Evolutionary conservation across 139 green algal species (phyloP), one percentile per base, ranked within the genome.

Genomic region (Chlorella sp.): DNA sequence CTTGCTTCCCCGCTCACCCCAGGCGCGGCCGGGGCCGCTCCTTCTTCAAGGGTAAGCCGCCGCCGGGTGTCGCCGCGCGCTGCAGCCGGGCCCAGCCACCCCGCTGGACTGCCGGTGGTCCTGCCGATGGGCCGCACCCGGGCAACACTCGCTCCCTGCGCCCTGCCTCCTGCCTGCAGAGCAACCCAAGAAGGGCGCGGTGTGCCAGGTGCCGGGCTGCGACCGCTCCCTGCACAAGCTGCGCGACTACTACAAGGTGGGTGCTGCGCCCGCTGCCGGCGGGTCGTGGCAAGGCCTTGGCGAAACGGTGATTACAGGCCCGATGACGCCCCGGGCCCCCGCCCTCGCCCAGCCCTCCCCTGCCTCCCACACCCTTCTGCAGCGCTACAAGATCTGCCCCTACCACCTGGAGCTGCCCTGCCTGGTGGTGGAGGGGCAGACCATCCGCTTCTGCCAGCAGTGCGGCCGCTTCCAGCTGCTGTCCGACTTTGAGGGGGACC

Each of bases 381-480:
- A 92, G 86, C 89, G 91, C 36, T 96, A 94, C 91, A 95, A 95
- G 89, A 96, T 97, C 74, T 97, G 94, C 87, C 89, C 95, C 38
- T 90, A 92, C 74, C 92, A 95, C 85, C 82, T 95, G 73, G 94
- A 95, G 87, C 84, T 85, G 28, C 69, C 76, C 34, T 77, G 58
- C 48, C 51, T 91, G 36, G 73, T 88, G n/a, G 82, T 90, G 24
- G 86, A 91, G 73, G 86, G 86, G 41, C 87, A 89, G 38, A 75
- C 62, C 24, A 88, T 90, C 40, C 86, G 88, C 26, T 89, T 90
- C 83, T 89, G 86, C 82, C 88, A 91, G 85, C 82, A 91, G 72
- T 90, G 88, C 73, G 80, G 77, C 32, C 54, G 76, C 16, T 86
- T 85, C 76, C 86, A 91, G 46, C 73, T 86, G 58, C 68, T 91